Evolutionary conservation across 108 stramenopile species (phyloP).

Genomic region (Chaetoceros tenuissimus): DNA sequence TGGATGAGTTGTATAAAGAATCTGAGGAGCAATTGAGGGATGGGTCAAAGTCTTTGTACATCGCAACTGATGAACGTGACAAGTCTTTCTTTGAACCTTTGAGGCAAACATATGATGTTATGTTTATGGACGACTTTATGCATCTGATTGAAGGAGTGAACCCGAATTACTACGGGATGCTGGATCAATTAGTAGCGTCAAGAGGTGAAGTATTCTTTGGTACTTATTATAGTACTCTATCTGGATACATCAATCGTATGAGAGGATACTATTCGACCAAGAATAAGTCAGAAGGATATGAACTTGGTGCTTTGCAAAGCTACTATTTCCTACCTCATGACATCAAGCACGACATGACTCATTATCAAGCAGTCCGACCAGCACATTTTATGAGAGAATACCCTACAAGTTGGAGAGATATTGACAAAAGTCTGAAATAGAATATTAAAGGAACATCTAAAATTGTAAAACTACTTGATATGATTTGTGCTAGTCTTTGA

Average conservation of each 20-base stretch:
- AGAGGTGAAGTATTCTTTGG: constrained; percentile 25
- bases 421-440: constrained; percentile 54
- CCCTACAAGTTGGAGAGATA: constrained; percentile 50
- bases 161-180: constrained; percentile 43
- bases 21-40: too few relatives aligned
- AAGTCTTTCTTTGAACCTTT: constrained; percentile 25
- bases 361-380: constrained; percentile 27
- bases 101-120: constrained; percentile 25
- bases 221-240: constrained; percentile 37
- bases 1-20: too few relatives aligned
- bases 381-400: constrained; percentile 59
- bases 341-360: constrained; percentile 26
- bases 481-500: too few relatives aligned
- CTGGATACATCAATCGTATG: constrained; percentile 43
- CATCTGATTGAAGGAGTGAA: constrained; percentile 36
- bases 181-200: constrained; percentile 45
- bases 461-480: too few relatives aligned
- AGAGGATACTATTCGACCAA: constrained; percentile 43
- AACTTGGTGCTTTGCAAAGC: constrained; percentile 46
- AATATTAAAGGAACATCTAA: too few relatives aligned
- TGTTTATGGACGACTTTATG: constrained; percentile 47
- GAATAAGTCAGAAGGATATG: constrained; percentile 34
- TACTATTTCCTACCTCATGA: constrained; percentile 32
- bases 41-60: too few relatives aligned
- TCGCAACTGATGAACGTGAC: constrained; percentile 56